Conservation (phyloP, 352 stramenopile genomes). For the Pythium coloratum region DNA sequence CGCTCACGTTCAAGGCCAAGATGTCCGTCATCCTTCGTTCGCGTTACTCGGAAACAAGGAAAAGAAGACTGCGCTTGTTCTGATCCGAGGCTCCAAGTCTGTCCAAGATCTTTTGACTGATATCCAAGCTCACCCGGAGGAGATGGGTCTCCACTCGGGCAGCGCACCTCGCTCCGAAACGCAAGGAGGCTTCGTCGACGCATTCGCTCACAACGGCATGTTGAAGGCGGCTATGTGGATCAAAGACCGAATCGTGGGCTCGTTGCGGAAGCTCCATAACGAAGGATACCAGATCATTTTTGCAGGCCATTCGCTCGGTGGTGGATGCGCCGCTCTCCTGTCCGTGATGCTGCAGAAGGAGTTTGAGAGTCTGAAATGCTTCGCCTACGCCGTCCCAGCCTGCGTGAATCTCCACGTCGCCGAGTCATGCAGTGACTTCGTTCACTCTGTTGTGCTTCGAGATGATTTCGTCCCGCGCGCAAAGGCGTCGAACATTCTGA, state of each 20-base stretch:
- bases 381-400: slow-evolving; percentile 83
- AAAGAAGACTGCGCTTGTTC: slow-evolving; percentile 72
- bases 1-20: slow-evolving; percentile 78
- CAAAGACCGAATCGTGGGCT: slow-evolving; percentile 79
- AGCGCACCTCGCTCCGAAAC: slow-evolving; percentile 41
- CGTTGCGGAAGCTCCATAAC: slow-evolving; percentile 65
- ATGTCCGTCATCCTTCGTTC: slow-evolving; percentile 81
- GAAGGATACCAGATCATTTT: slow-evolving; percentile 85
- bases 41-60: slow-evolving; percentile 77
- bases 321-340: slow-evolving; percentile 71
- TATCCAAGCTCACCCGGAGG: slow-evolving; percentile 80
- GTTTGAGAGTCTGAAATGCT: slow-evolving; percentile 79
- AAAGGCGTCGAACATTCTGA: slow-evolving; percentile 83
- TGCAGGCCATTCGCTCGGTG: slow-evolving; percentile 78
- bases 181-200: slow-evolving; percentile 75
- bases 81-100: slow-evolving; percentile 85
- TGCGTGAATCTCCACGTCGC: slow-evolving; percentile 84
- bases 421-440: slow-evolving; percentile 72
- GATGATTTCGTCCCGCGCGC: slow-evolving; percentile 85
- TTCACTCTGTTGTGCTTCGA: slow-evolving; percentile 82
- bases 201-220: slow-evolving; percentile 88
- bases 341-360: slow-evolving; percentile 87
- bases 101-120: slow-evolving; percentile 86
- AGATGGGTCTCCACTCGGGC: slow-evolving; percentile 52
- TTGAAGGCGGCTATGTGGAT: slow-evolving; percentile 87